phyloP scores from a whole-genome alignment of 345 rosid species.

The Arabis alpina region DNA sequence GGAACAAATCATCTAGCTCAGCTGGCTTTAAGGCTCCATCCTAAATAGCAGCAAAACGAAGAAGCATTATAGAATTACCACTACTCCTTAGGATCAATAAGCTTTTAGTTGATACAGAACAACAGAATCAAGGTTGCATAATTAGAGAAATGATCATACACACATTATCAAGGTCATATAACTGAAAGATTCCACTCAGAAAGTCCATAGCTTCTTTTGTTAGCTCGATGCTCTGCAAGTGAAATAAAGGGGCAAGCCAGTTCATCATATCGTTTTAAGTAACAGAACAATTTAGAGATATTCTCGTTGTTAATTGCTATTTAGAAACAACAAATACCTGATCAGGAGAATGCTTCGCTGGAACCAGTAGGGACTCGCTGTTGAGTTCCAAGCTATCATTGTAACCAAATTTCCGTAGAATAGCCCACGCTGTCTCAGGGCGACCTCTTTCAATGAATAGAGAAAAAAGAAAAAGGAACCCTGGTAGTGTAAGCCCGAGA shows the following conservation, averaged over 20 bases:
- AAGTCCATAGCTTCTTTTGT: slow-evolving; percentile 62
- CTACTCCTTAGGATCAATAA: slow-evolving; percentile 23
- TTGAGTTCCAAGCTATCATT: slow-evolving; percentile 65
- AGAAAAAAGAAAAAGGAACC: slow-evolving; percentile 72
- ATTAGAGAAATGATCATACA: slow-evolving; percentile 36
- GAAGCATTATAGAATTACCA: slow-evolving; percentile 27
- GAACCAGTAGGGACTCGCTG: slow-evolving; percentile 62
- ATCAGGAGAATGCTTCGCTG: slow-evolving; percentile 69
- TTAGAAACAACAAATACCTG: slow-evolving; percentile 51
- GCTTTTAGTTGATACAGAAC: slow-evolving; percentile 9
- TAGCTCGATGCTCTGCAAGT: slow-evolving; percentile 75
- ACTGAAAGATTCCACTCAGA: slow-evolving; percentile 65
- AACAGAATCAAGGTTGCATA: neutral
- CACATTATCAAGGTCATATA: slow-evolving; percentile 75
- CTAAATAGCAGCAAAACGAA: slow-evolving; percentile 50
- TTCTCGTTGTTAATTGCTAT: neutral
- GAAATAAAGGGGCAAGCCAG: slow-evolving; percentile 17
- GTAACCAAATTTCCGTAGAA: slow-evolving; percentile 81
- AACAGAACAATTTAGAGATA: slow-evolving; percentile 22
- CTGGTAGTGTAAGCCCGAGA: slow-evolving; percentile 78
- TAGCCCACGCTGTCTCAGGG: slow-evolving; percentile 82
- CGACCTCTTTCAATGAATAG: slow-evolving; percentile 86
- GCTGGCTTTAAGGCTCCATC: slow-evolving; percentile 69
- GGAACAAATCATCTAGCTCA: slow-evolving; percentile 72
- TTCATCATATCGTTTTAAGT: neutral